phyloP scores from a whole-genome alignment of 2,329 filamentous ascomycete species.

The Xylogone sp. region DNA sequence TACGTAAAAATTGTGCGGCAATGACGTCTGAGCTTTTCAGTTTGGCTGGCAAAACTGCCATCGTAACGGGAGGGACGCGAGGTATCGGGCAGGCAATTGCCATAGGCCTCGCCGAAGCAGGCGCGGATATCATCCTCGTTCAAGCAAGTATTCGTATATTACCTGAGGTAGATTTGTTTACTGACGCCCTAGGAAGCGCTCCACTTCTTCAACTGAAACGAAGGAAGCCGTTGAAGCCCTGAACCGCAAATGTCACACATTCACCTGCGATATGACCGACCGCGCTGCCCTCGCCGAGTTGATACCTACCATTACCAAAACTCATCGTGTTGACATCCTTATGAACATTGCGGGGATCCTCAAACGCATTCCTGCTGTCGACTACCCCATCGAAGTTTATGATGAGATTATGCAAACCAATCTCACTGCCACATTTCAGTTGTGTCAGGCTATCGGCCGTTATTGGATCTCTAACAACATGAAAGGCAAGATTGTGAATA shows the following conservation, averaged over 20 bases:
- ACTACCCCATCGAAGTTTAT: slow-evolving; percentile 28
- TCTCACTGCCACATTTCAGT: slow-evolving; percentile 10
- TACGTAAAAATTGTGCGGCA: not conserved
- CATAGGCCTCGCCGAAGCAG: slow-evolving; percentile 37
- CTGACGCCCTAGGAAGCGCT: too few species aligned
- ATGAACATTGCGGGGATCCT: slow-evolving; percentile 35
- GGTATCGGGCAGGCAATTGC: slow-evolving; percentile 39
- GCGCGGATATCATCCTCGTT: slow-evolving; percentile 32
- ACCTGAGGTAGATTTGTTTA: too few species aligned
- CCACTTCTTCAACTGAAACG: slow-evolving; percentile 8
- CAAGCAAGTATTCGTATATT: not conserved
- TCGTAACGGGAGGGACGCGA: slow-evolving; percentile 40
- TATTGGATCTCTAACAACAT: slow-evolving; percentile 4
- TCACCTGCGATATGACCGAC: slow-evolving; percentile 1
- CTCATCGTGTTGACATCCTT: slow-evolving; percentile 34
- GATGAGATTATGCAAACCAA: slow-evolving; percentile 32
- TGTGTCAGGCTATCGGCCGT: slow-evolving; percentile 1
- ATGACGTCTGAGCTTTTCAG: slow-evolving; percentile 27
- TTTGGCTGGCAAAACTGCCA: slow-evolving; percentile 37
- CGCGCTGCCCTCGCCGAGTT: slow-evolving; percentile 34
- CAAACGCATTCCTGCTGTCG: slow-evolving; percentile 23
- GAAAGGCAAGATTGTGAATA: slow-evolving; percentile 3
- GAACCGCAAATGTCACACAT: not conserved
- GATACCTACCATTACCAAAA: slow-evolving; percentile 26
- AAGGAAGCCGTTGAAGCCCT: slow-evolving; percentile 4